Conservation (phyloP, 192 early-diverging fungal species). For the Coemansia sp. region DNA sequence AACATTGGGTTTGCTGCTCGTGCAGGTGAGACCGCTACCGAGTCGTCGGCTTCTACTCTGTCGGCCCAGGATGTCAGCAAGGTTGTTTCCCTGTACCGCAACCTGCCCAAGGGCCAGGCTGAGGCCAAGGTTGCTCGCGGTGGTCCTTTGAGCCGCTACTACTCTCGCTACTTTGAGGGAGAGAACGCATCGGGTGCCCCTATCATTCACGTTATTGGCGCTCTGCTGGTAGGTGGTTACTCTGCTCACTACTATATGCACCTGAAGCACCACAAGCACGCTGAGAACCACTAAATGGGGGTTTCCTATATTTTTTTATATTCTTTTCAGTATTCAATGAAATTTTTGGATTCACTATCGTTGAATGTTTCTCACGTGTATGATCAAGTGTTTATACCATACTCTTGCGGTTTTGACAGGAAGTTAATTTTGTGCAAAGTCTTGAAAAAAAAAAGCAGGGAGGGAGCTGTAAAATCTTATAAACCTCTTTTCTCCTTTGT, state of each 20-base stretch:
- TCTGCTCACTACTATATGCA: slow-evolving; percentile 77
- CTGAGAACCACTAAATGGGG: slow-evolving; percentile 70
- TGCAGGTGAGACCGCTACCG: slow-evolving; percentile 37
- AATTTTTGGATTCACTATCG: background rate
- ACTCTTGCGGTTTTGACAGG: background rate
- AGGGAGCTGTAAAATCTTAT: no score
- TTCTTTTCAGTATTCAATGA: background rate
- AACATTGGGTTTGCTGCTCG: slow-evolving; percentile 70
- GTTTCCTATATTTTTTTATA: background rate
- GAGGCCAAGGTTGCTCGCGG: slow-evolving; percentile 55
- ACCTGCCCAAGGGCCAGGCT: slow-evolving; percentile 71
- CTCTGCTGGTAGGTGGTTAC: slow-evolving; percentile 66
- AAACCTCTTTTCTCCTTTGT: no score
- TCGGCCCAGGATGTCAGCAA: slow-evolving; percentile 63
- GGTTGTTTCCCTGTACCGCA: slow-evolving; percentile 74
- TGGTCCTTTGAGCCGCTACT: slow-evolving; percentile 64
- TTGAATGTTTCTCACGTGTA: background rate
- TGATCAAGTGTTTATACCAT: background rate
- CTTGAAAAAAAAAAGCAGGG: background rate
- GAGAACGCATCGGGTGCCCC: slow-evolving; percentile 70
- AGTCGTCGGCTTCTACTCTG: slow-evolving; percentile 47
- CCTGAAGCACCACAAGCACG: slow-evolving; percentile 83
- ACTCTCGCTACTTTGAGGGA: slow-evolving; percentile 72
- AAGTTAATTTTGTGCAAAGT: background rate
- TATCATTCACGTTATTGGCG: slow-evolving; percentile 63